Base-by-base conservation (phyloP, 768 basidiomycete species). In the Mycena chlorophos region DNA sequence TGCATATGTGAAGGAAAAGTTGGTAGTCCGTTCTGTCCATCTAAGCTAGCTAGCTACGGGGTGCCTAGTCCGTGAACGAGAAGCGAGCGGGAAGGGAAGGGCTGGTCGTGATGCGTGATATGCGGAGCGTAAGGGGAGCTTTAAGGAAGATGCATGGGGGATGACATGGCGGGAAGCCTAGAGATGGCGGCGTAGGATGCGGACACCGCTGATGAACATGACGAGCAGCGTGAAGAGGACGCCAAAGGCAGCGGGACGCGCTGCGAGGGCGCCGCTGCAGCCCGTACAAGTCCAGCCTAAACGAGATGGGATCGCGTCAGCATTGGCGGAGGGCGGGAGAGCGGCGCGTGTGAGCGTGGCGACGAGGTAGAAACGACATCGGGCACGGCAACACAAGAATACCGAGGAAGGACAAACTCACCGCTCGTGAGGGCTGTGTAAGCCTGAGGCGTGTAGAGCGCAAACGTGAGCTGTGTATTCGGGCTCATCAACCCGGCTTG, bases 371-470 rank as follows among this genome's bases (percentile, higher is more conserved):
- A 6, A 20, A 46, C 14, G 45, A 22, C 12, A 27, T 26, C 23
- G 45, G 6, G 23, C 40, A 20, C 10, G 22, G 17, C 13, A 27
- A 49, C 10, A 5, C 5, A 43, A 4, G 37, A 43, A 58, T 31
- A 17, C 38, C 13, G 50, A 45, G n/a, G 27, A 5, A 28, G 8
- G 40, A 22, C 13, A 12, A 14, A 66, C 76, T 61, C 45, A 78
- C 78, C 78, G 74, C 82, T 78, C 13, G 78, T 68, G 6, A 92
- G 66, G 4, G 84, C 78, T 0, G 87, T 90, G 67, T 93, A 92
- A 14, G 78, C 20, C 63, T 82, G 81, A 0, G 93, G 91, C 0
- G 85, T 84, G 65, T 95, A 97, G 64, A 97, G 71, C 39, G 91
- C 92, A 75, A 97, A 96, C 65, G 82, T 75, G 45, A 92, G 73